Evolutionary conservation across 352 stramenopile species (phyloP), one percentile per base, ranked within the genome.

Genomic region (Phytopythium boreale): DNA sequence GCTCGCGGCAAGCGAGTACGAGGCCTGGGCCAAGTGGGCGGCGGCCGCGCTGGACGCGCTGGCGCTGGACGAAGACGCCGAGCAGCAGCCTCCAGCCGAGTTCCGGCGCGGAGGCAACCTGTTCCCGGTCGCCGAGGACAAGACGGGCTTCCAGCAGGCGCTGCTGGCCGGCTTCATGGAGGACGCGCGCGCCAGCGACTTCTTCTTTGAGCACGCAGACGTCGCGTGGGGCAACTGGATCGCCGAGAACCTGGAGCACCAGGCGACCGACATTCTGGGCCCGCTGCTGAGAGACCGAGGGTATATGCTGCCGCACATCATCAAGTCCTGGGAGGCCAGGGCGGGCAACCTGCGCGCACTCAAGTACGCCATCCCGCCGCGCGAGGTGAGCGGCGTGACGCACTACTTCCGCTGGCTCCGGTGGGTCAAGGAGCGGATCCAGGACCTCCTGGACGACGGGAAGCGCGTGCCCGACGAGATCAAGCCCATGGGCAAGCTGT

Each of bases 321-420:
- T 92, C 34, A 74, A 76, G 46, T 79, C 79, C 37, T 92, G 83
- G 83, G 80, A 89, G 55, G 84, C 82, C 47, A 75, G 73, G 11
- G 59, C 63, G 24, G 61, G 57, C 6, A 43, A 24, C 9, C 57
- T 84, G 14, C 60, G 57, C 11, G 59, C 78, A 52, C 62, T 90
- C 52, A 69, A 79, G 49, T 88, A 87, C 68, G 71, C 59, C 22
- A 84, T 89, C 41, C 79, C 83, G 1, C 87, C 82, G 64, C 68
- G 61, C 11, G 62, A 67, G 0, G 62, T 87, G 15, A 89, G 68
- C 61, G 77, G 69, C 29, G 69, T 90, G 27, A 77, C 76, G 31
- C 78, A 90, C 43, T 90, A 88, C 66, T 90, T 89, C 50, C 72
- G 75, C 9, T 92, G 82, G 80, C 72, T 92, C 31, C 80, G 82